Conservation (phyloP, 1,284 basidiomycete species). For the Tilletiopsis washingtonensis region DNA sequence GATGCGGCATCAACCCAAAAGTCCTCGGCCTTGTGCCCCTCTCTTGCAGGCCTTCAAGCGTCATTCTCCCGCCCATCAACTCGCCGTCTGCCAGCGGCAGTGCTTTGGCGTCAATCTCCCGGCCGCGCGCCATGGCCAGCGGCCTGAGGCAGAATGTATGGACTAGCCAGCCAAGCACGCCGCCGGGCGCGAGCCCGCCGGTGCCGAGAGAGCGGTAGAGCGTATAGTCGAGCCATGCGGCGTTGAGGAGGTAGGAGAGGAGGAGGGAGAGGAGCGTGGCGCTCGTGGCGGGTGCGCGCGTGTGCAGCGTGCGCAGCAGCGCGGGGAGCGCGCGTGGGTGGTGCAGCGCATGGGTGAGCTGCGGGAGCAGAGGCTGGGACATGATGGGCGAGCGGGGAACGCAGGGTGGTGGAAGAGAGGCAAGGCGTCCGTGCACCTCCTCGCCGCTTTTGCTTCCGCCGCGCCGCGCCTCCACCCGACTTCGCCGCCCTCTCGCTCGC, state of each 20-base stretch:
- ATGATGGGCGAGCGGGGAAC: too few species aligned
- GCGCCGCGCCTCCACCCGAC: too few species aligned
- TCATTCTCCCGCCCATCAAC: neutral
- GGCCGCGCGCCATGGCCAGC: neutral
- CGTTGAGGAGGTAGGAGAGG: neutral
- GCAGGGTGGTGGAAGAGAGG: too few species aligned
- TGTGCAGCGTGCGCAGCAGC: too few species aligned
- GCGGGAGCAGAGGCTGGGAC: too few species aligned
- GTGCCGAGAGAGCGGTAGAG: constrained; percentile 4
- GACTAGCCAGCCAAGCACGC: constrained; percentile 1
- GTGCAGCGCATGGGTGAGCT: too few species aligned
- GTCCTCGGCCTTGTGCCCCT: constrained; percentile 2
- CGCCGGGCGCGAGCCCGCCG: constrained; percentile 2
- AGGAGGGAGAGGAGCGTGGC: constrained; percentile 5
- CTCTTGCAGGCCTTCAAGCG: neutral
- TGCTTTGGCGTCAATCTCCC: neutral
- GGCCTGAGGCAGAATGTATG: constrained; percentile 6
- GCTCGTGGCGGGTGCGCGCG: constrained; percentile 5
- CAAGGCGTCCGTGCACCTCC: too few species aligned
- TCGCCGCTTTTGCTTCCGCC: too few species aligned
- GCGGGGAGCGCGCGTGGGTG: too few species aligned
- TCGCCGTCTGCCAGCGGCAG: constrained; percentile 3
- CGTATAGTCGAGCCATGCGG: constrained; percentile 5
- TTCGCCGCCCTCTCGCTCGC: too few species aligned
- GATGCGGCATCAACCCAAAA: constrained; percentile 7